Evolutionary conservation across 495 filamentous ascomycete genomes (phyloP).

Genomic region (Neurospora pannonica): DNA sequence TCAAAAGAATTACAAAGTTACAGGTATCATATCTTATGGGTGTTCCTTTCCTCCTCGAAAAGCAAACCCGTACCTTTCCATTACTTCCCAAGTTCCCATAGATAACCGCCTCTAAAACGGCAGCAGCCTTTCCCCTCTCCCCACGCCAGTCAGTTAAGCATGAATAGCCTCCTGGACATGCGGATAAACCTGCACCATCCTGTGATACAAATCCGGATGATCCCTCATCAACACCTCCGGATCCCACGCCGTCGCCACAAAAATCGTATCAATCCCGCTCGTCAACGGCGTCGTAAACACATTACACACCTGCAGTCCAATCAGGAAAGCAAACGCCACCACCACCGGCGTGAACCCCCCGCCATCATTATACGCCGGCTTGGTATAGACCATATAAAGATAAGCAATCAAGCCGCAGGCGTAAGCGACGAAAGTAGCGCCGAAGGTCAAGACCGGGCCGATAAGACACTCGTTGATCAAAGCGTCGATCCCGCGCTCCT

Average conservation of each 20-base stretch:
- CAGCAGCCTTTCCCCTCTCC: no score
- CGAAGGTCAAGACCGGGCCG: constrained; percentile 83
- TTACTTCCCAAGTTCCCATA: no score
- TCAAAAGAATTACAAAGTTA: no score
- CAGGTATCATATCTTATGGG: no score
- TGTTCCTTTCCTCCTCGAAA: no score
- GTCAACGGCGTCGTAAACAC: constrained; percentile 77
- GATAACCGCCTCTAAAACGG: no score
- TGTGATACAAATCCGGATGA: constrained; percentile 68
- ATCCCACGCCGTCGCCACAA: constrained; percentile 82
- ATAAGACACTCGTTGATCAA: constrained; percentile 86
- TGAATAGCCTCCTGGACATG: constrained; percentile 56
- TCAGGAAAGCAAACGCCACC: constrained; percentile 74
- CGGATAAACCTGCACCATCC: constrained; percentile 72
- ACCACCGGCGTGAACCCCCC: constrained; percentile 55
- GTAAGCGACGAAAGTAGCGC: constrained; percentile 73
- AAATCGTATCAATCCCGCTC: constrained; percentile 68
- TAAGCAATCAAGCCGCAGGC: constrained; percentile 73
- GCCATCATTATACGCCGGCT: constrained; percentile 63
- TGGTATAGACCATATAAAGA: constrained; percentile 67
- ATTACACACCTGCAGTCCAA: constrained; percentile 79
- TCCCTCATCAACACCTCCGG: constrained; percentile 75
- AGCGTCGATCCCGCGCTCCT: constrained; percentile 81
- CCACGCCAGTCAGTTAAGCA: constrained; percentile 8
- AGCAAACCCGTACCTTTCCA: no score